Base-by-base conservation (phyloP, 2,329 filamentous ascomycete species). In the Massarina eburnea region DNA sequence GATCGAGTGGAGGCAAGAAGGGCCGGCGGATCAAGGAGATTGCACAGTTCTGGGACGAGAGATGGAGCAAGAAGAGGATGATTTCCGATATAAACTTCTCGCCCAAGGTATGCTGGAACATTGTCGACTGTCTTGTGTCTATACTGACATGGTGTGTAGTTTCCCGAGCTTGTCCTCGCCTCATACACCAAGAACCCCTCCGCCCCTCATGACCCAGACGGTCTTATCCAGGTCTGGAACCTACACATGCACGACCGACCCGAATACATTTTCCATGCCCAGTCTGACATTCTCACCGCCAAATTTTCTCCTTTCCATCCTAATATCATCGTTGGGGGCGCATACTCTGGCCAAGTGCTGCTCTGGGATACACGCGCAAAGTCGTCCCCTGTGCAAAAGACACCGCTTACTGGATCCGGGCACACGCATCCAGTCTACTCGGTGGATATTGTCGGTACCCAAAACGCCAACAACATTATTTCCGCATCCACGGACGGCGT, bases 281-380 rank as follows among this genome's bases (percentile, higher is more conserved):
- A 95, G 50, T 96, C 91, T 35, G 94, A 99, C 71, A 90, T 99
- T 42, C 80, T 99, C 12, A 89, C 91, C 0, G 94, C 94, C 54
- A 95, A 94, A 57, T 99, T 99, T 73, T 97, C 94, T n/a, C 94
- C 94, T 0, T 96, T 96, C 67, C 94, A 99, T 68, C 92, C 92
- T 4, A 96, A 96, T 58, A 80, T 99, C 43, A 95, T 99, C 61
- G 84, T 99, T 50, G 94, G 94, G 50, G 95, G 95, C 39, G 91
- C 92, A 27, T 99, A 99, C 73, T 95, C 89, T 48, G 94, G 94
- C 6, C 95, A 99, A 72, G 90, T 99, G 14, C 81, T 97, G 37
- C 81, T 99, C 15, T 99, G 94, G 94, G 95, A 99, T 66, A 99
- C 91, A 9, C 86, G 94, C 53, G 88, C 90, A 41, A 88, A 91